A percentile compares a stretch with the other conserved stretches of the same genome.
Conservation (phyloP, 2,329 filamentous ascomycete genomes). For the Aspergillus sp. region DNA sequence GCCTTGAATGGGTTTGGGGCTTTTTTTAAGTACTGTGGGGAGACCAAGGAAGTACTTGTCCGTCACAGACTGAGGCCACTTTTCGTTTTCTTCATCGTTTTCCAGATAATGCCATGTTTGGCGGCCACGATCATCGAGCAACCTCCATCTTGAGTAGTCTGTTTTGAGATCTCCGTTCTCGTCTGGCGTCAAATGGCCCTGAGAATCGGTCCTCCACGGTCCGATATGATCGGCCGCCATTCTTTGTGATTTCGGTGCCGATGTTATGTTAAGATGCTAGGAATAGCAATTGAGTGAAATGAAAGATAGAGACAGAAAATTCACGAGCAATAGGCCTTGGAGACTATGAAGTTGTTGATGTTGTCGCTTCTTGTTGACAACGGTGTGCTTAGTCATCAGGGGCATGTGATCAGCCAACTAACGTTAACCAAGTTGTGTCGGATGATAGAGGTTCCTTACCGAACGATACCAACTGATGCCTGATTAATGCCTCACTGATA, state of each 20-base stretch:
- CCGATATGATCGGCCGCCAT: slow-evolving; percentile 25
- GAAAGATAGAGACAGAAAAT: slow-evolving; percentile 2
- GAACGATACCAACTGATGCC: no score
- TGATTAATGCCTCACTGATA: no score
- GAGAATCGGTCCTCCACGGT: slow-evolving; percentile 28
- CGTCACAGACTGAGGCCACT: slow-evolving; percentile 81
- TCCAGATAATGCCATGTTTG: slow-evolving; percentile 92
- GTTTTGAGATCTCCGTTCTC: slow-evolving; percentile 49
- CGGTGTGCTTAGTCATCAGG: slow-evolving; percentile 1
- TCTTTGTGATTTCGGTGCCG: background rate
- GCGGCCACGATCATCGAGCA: slow-evolving; percentile 72
- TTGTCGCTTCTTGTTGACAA: background rate
- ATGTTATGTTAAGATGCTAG: no score
- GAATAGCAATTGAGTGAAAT: background rate
- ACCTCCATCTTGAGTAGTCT: slow-evolving; percentile 75
- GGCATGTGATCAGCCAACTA: background rate
- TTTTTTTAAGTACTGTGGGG: slow-evolving; percentile 55
- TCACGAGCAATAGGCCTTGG: background rate
- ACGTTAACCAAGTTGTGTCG: no score
- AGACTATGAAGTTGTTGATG: background rate
- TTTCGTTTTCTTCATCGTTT: slow-evolving; percentile 60
- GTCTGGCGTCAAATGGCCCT: slow-evolving; percentile 29
- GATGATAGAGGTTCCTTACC: no score
- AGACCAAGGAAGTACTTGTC: slow-evolving; percentile 85
- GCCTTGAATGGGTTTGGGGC: background rate